Base-by-base conservation (phyloP, 495 filamentous ascomycete species). In the Aspergillus avenaceus region DNA sequence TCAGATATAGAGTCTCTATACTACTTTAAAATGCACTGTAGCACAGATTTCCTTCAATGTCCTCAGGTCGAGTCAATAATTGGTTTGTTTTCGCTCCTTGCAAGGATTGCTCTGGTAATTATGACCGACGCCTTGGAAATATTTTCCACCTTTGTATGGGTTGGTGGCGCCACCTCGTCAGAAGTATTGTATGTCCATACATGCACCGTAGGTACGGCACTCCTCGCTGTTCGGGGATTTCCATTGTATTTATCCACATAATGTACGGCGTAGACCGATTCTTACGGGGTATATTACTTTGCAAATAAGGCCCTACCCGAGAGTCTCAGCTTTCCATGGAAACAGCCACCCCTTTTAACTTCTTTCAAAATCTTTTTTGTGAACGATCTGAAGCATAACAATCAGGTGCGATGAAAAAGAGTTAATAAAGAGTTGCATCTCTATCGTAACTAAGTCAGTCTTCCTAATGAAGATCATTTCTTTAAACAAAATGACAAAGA, bases 201-300 rank as follows among this genome's bases (percentile, higher is more conserved):
- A n/a, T n/a, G n/a, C n/a, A n/a, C n/a, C n/a, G n/a, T n/a, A n/a
- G n/a, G n/a, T n/a, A n/a, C n/a, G n/a, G 18, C 26, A 32, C 41
- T 36, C 48, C 49, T 52, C 22, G 24, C 49, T 45, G 49, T 37
- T 52, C 41, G 41, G 49, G 44, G 16, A 45, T 52, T 52, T 26
- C 41, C 28, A 28, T 45, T 37, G 9, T 14, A 42, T 34, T 7
- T 18, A 45, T 19, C 14, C 28, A 45, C 36, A n/a, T n/a, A 14
- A 16, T 34, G 1, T 16, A 14, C 6, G 11, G 23, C 14, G 24
- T 45, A 38, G 34, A 38, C 34, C 34, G 34, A 38, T 38, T 14
- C 2, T 38, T 38, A 38, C 34, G 16, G 14, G 2, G 34, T 14
- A 38, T 38, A 36, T 38, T 38, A 38, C 34, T 8, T 38, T 38